These are phyloP conservation scores for Forsythia viridissima DNA, from an alignment of 257 asterid genomes.

Conservation along the genomic window DNA sequence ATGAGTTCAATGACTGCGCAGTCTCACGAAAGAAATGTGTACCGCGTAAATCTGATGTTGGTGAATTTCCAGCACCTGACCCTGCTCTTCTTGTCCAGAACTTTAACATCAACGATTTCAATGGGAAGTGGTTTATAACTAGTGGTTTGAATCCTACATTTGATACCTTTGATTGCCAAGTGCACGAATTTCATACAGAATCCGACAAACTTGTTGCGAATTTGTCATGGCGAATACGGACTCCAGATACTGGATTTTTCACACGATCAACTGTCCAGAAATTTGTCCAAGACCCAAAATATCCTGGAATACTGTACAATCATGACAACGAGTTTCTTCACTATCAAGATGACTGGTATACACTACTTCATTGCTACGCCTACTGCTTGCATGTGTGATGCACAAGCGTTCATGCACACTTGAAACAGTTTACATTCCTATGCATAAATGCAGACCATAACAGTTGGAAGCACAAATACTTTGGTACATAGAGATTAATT, in stretches of 20 bases:
- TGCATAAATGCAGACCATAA: too few species aligned
- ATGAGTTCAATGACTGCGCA: slow-evolving; percentile 93
- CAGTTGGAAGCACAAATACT: background rate
- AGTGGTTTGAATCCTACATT: slow-evolving; percentile 93
- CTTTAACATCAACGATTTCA: slow-evolving; percentile 74
- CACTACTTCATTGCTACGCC: background rate
- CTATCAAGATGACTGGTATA: slow-evolving; percentile 94
- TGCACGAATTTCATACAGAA: slow-evolving; percentile 90
- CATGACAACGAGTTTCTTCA: slow-evolving; percentile 95
- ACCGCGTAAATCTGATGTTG: slow-evolving; percentile 92
- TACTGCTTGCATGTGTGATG: background rate
- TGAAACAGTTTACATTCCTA: background rate
- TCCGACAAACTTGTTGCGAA: slow-evolving; percentile 67
- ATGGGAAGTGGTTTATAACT: slow-evolving; percentile 86
- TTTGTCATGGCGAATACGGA: slow-evolving; percentile 72
- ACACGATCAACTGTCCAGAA: slow-evolving; percentile 76
- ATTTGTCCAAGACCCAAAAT: slow-evolving; percentile 77
- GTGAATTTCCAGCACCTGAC: slow-evolving; percentile 89
- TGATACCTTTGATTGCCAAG: slow-evolving; percentile 87
- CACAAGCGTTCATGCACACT: background rate
- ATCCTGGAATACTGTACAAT: slow-evolving; percentile 88
- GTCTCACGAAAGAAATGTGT: slow-evolving; percentile 97
- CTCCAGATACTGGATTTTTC: slow-evolving; percentile 87
- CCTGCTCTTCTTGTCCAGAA: slow-evolving; percentile 66
- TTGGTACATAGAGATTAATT: background rate